Evolutionary conservation across 2,329 filamentous ascomycete species (phyloP), one percentile per base, ranked within the genome.

Genomic region (Fusarium sp.): DNA sequence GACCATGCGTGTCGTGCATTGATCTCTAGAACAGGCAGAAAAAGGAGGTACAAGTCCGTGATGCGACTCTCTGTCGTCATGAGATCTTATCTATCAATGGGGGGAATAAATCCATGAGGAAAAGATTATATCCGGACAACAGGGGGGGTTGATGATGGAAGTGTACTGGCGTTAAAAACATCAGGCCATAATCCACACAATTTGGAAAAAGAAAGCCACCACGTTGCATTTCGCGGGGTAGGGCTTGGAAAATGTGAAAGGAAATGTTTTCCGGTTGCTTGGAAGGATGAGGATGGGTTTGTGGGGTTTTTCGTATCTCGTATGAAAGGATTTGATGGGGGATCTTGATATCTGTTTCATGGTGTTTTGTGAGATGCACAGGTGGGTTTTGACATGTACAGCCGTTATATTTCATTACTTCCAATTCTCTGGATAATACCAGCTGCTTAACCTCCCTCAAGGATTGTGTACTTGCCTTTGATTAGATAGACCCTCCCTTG

Each of bases 151-250:
- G 20, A 20, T 27, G 25, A 27, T 27, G 25, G 27, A 29, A 29
- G 27, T 29, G 27, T 29, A 29, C 8, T 11, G 29, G 61, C 57
- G 57, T 64, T 57, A 71, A 70, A 70, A 70, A 44, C 68, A 73
- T 74, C 73, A 74, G 69, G 62, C 72, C 73, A 74, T 74, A 70
- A 65, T 53, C 58, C 53, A 72, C 61, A 59, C 55, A 58, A 46
- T 55, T 38, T 31, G 56, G 25, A 27, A 27, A 25, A 4, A 57
- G 4, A 53, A 61, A 59, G 63, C 61, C 55, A 69, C 62, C 59
- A 65, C 56, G 72, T 75, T 75, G 63, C 70, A 75, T 75, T 75
- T 74, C 72, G 72, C 66, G 73, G 73, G 73, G 73, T 71, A 73
- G 56, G 59, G 33, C 20, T 11, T 49, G 27, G 16, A 38, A 49